Percentiles rank a stretch among this genome's conserved stretches.
Conservation (phyloP, 1,284 basidiomycete species). For the Pseudozyma sp. region DNA sequence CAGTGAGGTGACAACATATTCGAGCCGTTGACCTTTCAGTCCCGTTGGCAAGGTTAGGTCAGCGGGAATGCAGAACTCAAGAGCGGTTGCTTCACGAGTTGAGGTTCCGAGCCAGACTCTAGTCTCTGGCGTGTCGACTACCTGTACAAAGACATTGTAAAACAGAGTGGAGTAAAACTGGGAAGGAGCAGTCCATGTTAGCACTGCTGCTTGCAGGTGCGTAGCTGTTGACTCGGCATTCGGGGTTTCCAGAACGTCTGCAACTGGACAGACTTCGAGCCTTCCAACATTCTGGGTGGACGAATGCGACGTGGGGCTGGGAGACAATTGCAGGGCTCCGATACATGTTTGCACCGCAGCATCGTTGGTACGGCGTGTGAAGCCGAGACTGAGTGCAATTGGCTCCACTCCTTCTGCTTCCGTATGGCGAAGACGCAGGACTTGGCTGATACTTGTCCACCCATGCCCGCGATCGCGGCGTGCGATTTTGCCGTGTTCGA, state of each 20-base stretch:
- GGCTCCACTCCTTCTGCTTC: not conserved
- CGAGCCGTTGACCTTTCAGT: not conserved
- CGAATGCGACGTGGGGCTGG: not conserved
- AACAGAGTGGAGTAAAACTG: conserved; percentile 5
- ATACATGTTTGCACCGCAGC: conserved; percentile 2
- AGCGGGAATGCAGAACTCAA: conserved; percentile 26
- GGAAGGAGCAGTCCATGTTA: conserved; percentile 1
- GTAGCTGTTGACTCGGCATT: not conserved
- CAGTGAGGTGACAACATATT: conserved; percentile 24
- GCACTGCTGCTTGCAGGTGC: conserved; percentile 5
- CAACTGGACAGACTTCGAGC: conserved; percentile 12
- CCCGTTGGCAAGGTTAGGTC: conserved; percentile 7
- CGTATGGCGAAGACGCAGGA: not conserved
- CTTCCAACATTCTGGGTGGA: not conserved
- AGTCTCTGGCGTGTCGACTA: conserved; percentile 1
- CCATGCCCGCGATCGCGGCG: not conserved
- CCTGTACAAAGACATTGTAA: conserved; percentile 32
- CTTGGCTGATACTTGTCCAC: conserved; percentile 11
- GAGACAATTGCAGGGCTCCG: conserved; percentile 25
- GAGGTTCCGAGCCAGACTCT: conserved; percentile 38
- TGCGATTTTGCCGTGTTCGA: not conserved
- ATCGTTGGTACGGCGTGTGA: not conserved
- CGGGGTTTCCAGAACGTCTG: not conserved
- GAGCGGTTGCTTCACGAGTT: conserved; percentile 35
- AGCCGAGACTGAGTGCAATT: conserved; percentile 18